A percentile compares a stretch with the other conserved stretches of the same genome.
These are phyloP conservation scores for Trametes elegans DNA, from an alignment of 768 basidiomycete genomes.

Conservation along the genomic window DNA sequence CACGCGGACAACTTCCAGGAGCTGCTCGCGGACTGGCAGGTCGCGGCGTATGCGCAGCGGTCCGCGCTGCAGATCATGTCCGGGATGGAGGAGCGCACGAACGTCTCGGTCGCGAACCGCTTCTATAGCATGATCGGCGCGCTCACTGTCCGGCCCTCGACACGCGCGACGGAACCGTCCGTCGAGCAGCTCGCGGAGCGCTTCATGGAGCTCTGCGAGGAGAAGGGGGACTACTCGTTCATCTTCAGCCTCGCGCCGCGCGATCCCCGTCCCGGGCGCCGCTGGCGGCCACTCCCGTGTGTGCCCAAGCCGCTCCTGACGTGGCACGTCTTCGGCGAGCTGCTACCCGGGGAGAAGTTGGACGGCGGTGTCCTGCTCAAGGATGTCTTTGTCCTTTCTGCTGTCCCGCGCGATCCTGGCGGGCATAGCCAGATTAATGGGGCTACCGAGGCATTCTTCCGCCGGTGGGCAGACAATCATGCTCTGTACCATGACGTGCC, in stretches of 20 bases:
- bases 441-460: not conserved
- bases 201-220: constrained; percentile 21
- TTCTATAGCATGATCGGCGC: constrained; percentile 24
- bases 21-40: constrained; percentile 13
- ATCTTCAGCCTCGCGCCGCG: constrained; percentile 16
- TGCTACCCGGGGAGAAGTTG: not conserved
- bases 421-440: not conserved
- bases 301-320: not conserved
- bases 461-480: not conserved
- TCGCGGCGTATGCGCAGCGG: constrained; percentile 9
- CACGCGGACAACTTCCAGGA: constrained; percentile 21
- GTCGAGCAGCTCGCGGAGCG: constrained; percentile 18
- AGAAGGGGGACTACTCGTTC: constrained; percentile 26
- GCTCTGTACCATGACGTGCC: not conserved
- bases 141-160: constrained; percentile 12
- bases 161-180: constrained; percentile 12
- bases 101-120: constrained; percentile 11
- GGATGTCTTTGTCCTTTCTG: not conserved
- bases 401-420: not conserved
- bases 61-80: constrained; percentile 19
- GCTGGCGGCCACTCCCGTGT: constrained; percentile 14
- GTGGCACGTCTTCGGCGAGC: constrained; percentile 4
- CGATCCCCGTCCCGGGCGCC: constrained; percentile 6
- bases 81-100: constrained; percentile 8
- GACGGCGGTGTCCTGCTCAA: not conserved